Conservation (phyloP, 352 stramenopile species). For the Phytophthora cactorum region DNA sequence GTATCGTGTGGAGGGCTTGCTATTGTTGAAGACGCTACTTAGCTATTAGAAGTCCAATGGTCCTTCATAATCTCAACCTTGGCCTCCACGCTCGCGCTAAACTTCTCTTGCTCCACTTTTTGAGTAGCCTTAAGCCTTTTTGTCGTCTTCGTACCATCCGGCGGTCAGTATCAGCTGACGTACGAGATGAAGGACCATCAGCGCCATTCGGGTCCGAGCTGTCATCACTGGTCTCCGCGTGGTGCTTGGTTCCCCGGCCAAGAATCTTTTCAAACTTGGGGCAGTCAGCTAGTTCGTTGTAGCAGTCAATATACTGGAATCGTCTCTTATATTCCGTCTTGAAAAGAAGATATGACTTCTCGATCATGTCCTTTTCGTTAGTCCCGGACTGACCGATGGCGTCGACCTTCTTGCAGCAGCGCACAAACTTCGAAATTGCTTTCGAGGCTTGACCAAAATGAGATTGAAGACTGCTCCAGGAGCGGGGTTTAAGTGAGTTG, state of each 20-base stretch:
- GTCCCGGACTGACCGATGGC: neutral
- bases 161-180: neutral
- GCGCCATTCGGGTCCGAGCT: neutral
- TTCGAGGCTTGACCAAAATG: neutral
- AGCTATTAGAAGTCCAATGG: too few species aligned
- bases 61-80: too few species aligned
- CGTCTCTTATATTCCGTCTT: neutral
- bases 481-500: neutral
- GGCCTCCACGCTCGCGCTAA: too few species aligned
- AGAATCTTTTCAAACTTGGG: neutral
- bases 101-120: neutral
- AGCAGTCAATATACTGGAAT: neutral
- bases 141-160: neutral
- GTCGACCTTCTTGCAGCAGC: constrained; percentile 1
- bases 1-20: too few species aligned
- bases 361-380: neutral
- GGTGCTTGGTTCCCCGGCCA: neutral
- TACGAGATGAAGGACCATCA: neutral
- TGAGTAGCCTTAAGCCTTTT: neutral
- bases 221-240: neutral
- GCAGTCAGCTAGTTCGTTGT: neutral
- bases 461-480: neutral
- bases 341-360: neutral
- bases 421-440: neutral
- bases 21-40: too few species aligned